phyloP scores from a whole-genome alignment of 2,329 filamentous ascomycete genomes.

The Sclerotinia spermophila region DNA sequence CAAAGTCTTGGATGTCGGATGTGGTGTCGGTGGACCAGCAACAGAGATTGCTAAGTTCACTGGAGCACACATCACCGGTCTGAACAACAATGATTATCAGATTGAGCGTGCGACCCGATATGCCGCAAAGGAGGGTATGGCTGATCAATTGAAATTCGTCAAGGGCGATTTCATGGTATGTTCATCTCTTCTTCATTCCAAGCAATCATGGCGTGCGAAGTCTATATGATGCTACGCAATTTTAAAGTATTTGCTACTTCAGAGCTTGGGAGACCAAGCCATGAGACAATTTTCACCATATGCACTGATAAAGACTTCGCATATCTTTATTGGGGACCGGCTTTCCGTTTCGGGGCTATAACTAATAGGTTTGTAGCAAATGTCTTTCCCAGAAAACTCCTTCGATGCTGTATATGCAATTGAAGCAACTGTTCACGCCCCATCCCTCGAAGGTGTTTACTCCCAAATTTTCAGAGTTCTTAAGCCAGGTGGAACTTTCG shows the following conservation, averaged over 20 bases:
- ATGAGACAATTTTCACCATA: slow-evolving; percentile 9
- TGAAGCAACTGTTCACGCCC: slow-evolving; percentile 94
- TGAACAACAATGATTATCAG: slow-evolving; percentile 99
- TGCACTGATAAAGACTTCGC: background rate
- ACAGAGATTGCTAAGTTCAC: slow-evolving; percentile 96
- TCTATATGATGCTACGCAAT: slow-evolving; percentile 9
- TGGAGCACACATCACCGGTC: slow-evolving; percentile 79
- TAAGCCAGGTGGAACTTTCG: slow-evolving; percentile 93
- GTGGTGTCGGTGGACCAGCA: slow-evolving; percentile 92
- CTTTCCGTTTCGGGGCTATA: background rate
- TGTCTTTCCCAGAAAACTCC: slow-evolving; percentile 85
- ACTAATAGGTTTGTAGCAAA: slow-evolving; percentile 57
- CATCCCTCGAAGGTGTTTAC: slow-evolving; percentile 86
- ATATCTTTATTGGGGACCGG: background rate
- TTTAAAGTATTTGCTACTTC: slow-evolving; percentile 12
- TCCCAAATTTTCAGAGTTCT: slow-evolving; percentile 90
- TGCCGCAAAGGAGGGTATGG: slow-evolving; percentile 74
- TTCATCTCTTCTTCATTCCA: background rate
- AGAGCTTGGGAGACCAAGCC: slow-evolving; percentile 7
- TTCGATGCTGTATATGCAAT: slow-evolving; percentile 98
- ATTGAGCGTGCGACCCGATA: slow-evolving; percentile 89
- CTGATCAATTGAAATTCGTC: slow-evolving; percentile 76
- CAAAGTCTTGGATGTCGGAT: slow-evolving; percentile 92
- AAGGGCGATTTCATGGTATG: slow-evolving; percentile 94
- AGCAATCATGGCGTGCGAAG: background rate